Base-by-base conservation (phyloP, 805 yeast species). In the Metahyphopichia silvanorum region DNA sequence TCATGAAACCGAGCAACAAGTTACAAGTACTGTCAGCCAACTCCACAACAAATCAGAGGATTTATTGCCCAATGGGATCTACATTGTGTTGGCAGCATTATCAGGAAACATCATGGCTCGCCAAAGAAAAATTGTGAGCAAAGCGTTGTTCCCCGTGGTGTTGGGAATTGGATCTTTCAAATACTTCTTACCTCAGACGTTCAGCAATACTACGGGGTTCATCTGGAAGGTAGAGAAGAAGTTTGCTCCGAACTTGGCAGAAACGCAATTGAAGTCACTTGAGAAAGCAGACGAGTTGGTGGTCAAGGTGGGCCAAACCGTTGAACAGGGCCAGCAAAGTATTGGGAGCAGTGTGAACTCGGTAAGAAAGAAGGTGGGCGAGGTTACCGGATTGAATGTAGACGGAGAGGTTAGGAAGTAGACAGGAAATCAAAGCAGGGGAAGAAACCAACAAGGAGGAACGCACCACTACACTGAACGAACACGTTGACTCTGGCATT, bases 81-180 rank as follows among this genome's bases (percentile, higher is more conserved):
- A 85, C 53, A 68, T 87, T 24, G 51, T 77, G 7, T 74, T 86
- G 18, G 88, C 86, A 10, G 71, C 77, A 2, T 66, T 87, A 34
- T 62, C 86, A 6, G 95, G 95, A 23, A 73, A 82, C 28, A 79
- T 86, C 32, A 46, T 79, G 31, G 76, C 93, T 2, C 82, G 94
- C 48, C 77, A 80, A 46, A 69, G 83, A 37, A 77, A 77, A 35
- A 43, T 79, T 15, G 32, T 79, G 2, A 49, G 82, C 9, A 76
- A 79, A 47, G 64, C 70, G 3, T 40, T 72, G 1, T 60, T 74
- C 11, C 95, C 95, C 1, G 35, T 79, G 2, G 59, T 65, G 0
- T 69, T 82, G 33, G 93, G 89, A 10, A 40, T 73, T 18, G 71
- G 63, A 5, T 77, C 91, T 1, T 85, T 87, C 61, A 74, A 66